Base-by-base conservation (phyloP, 352 stramenopile genomes). In the Globisporangium cylindrosporum region DNA sequence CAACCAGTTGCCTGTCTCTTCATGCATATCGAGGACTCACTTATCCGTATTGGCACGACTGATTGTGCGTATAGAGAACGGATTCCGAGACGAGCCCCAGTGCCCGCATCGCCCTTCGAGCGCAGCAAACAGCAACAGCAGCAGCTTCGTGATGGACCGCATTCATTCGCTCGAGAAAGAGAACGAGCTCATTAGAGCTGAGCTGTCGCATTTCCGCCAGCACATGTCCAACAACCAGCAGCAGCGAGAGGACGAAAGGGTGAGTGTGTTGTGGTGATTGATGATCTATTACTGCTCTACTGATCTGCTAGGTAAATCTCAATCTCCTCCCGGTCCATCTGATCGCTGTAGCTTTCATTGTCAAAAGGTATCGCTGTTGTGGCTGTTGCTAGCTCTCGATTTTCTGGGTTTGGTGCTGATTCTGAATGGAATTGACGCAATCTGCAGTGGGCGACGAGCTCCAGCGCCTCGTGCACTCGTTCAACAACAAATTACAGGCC, bases 401-500 rank as follows among this genome's bases (percentile, higher is more conserved):
- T 24, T 49, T 62, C 20, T 49, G 18, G 32, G 10, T 27, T 22
- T 32, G 8, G 12, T 48, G 15, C 12, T 48, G 56, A 61, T 6
- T 20, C 29, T 25, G 29, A 62, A 27, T 20, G 12, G n/a, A 12
- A 24, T 20, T 57, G 9, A n/a, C 34, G 7, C 4, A 22, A 34
- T 20, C 6, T 22, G 24, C 54, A 79, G 73, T 84, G 22, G 73
- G 66, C 46, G 81, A 89, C n/a, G 82, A 91, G 48, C 68, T 89
- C 34, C 80, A 89, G 69, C 81, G 73, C 20, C 70, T 89, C 25
- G 71, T 75, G 4, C 62, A 79, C 27, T 67, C 81, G 5, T 86
- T 93, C 65, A 86, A 84, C 51, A 66, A 38, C 61, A 92, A 93
- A 64, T 41, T 81, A 9, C 83, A 93, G 55, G 66, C 77, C 25